Percentiles rank a stretch among this genome's conserved stretches.
Conservation (phyloP, 306 rosid species). For the Malus orientalis region DNA sequence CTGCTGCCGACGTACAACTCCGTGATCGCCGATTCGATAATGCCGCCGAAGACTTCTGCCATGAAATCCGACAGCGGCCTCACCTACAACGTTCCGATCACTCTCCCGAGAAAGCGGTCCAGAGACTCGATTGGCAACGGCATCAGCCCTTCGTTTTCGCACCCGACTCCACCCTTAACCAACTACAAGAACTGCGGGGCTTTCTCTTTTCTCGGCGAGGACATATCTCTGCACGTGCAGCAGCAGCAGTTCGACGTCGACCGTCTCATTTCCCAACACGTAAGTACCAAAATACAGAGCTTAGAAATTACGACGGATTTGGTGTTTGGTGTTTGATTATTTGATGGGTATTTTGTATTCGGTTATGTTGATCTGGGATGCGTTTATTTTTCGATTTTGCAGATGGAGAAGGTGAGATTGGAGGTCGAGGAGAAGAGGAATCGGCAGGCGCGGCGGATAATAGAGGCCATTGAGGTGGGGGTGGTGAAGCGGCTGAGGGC, state of each 20-base stretch:
- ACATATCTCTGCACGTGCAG: slow-evolving; percentile 58
- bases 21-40: slow-evolving; percentile 21
- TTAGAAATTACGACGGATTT: neutral
- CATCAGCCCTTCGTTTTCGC: slow-evolving; percentile 9
- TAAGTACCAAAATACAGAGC: slow-evolving; percentile 13
- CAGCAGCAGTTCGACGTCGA: slow-evolving; percentile 68
- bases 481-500: slow-evolving; percentile 52
- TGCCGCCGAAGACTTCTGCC: slow-evolving; percentile 27
- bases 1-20: slow-evolving; percentile 40
- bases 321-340: neutral
- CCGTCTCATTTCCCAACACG: slow-evolving; percentile 51
- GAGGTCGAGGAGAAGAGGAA: slow-evolving; percentile 66
- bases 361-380: neutral
- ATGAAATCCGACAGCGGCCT: slow-evolving; percentile 67
- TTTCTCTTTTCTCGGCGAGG: slow-evolving; percentile 78
- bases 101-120: slow-evolving; percentile 47
- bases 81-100: slow-evolving; percentile 35
- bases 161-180: slow-evolving; percentile 6
- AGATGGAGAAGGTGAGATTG: slow-evolving; percentile 83
- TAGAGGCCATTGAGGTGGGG: slow-evolving; percentile 49
- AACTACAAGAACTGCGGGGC: slow-evolving; percentile 26
- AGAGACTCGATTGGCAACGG: slow-evolving; percentile 38
- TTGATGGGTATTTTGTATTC: neutral
- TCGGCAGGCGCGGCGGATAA: slow-evolving; percentile 51
- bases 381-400: neutral